Base-by-base conservation (phyloP, 352 stramenopile species). In the Pythium phragmiticola region DNA sequence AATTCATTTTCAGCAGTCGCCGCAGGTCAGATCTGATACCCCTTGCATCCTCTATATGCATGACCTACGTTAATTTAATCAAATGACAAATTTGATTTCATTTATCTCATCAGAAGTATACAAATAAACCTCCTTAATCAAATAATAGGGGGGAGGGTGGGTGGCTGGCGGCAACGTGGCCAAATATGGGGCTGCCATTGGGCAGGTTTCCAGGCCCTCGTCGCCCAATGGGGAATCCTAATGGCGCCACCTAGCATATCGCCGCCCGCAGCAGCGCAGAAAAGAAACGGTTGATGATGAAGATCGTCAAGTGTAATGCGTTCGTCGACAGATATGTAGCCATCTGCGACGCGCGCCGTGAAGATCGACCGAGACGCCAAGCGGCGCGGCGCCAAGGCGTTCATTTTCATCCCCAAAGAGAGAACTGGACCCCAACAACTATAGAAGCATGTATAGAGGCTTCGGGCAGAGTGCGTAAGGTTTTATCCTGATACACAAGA, bases 281-380 rank as follows among this genome's bases (percentile, higher is more conserved):
- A 66, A 60, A 66, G 51, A 66, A 66, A 60, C 60, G 41, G 16
- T 49, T 51, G 49, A 37, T 54, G 45, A 37, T 58, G 17, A 45
- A 7, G 50, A 48, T 41, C 41, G 50, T 23, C 30, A 23, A 13
- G 19, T 21, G 33, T 16, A 26, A 39, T 41, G 17, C 37, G 39
- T 64, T 69, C 55, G 55, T 69, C 63, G 43, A 69, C 63, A 69
- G 55, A 42, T 54, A 60, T 69, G 55, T 69, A 63, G 48, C 54
- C 55, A 69, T 69, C 54, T 69, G 63, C 26, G 63, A 66, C 60
- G 60, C 26, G 49, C 50, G 60, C 58, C 48, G 30, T 19, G 33
- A 59, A 66, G 41, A 60, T 66, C 41, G 23, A 4, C 11, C 11
- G 0, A 13, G 14, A 3, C 39, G 45, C 37, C 62, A 48, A 45